Evolutionary conservation across 805 yeast species (phyloP), one percentile per base, ranked within the genome.

Genomic region (Ogataea thermomethanolica): DNA sequence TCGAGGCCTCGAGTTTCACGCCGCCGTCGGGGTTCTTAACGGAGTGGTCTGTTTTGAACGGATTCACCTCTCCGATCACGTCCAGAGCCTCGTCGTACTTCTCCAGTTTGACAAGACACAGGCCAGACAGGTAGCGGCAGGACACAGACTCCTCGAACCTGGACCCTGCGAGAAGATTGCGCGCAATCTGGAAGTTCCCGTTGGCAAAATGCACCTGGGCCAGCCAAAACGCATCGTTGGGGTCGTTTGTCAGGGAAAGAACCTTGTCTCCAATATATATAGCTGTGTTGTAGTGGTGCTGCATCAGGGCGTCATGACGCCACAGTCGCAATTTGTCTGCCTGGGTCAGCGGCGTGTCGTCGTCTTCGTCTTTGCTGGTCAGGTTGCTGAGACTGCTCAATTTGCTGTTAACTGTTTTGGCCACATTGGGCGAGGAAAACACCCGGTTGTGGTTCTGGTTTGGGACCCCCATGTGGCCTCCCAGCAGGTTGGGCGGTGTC

Each of bases 141-240:
- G 84, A 76, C 3, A 86, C 81, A 32, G 83, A 76, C 6, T 71
- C 69, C 45, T 78, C 76, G 49, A 73, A 78, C 39, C 73, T 77
- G 25, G 72, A 69, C 10, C 77, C 72, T 12, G 78, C 63, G 14
- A 91, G 69, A 29, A 90, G 62, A 47, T 80, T 81, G 37, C 88
- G 75, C 2, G 95, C 96, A 25, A 96, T 70, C 29, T 81, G 73
- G 61, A 78, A 89, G 55, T 84, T 78, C 8, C 91, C 91, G 41
- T 78, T 78, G 41, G 79, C 69, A 60, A 79, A 87, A 59, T 84
- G 80, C 4, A 85, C 95, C 65, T 91, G 96, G 0, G 96, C 96
- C 23, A 91, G 70, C 96, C 97, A 90, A 61, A 88, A 91, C 8
- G 96, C 96, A 59, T 91, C 98, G 55, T 83, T 86, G 10, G 96